Base-by-base conservation (phyloP, 805 yeast species). In the Blastobotrys parvus region DNA sequence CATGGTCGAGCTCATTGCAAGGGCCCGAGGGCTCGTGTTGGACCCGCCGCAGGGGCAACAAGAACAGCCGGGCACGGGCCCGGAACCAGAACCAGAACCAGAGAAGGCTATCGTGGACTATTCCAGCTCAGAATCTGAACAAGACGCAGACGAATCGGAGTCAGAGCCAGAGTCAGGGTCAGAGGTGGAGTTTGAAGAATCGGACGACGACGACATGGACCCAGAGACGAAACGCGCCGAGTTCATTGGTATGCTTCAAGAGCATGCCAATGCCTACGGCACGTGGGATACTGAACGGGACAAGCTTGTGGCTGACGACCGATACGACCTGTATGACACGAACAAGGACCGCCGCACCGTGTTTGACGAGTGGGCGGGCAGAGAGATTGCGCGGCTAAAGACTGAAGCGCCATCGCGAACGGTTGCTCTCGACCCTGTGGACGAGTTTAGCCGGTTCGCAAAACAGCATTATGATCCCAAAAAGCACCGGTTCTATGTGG, bases 231-330 rank as follows among this genome's bases (percentile, higher is more conserved):
- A 38, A 7, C 38, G 23, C n/a, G 11, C 15, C 3, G 16, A 13
- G 23, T 75, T 75, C 48, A 43, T 54, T 4, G 45, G 54, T 5
- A 49, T 77, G 31, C 58, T 77, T 7, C 21, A 56, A 0, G 13
- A 22, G 5, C 11, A n/a, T 15, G 45, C 72, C 8, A 67, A 75
- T 49, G 75, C 78, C 0, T 71, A 55, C 44, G 61, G 70, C 1
- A 51, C 70, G 0, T 78, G 80, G 81, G 69, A 68, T 4, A 46
- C 57, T 1, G 78, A 74, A 53, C 58, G 69, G 8, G 50, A 55
- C 10, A 63, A 62, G 39, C 48, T 77, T 0, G 58, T 65, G 1
- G 46, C 60, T n/a, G 77, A 76, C 46, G 67, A 70, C 3, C 48
- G 66, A 10, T 76, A 65, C 51, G 56, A 61, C 19, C 42, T 46